Base-by-base conservation (phyloP, 2,329 filamentous ascomycete species). In the Pseudocercospora musae region DNA sequence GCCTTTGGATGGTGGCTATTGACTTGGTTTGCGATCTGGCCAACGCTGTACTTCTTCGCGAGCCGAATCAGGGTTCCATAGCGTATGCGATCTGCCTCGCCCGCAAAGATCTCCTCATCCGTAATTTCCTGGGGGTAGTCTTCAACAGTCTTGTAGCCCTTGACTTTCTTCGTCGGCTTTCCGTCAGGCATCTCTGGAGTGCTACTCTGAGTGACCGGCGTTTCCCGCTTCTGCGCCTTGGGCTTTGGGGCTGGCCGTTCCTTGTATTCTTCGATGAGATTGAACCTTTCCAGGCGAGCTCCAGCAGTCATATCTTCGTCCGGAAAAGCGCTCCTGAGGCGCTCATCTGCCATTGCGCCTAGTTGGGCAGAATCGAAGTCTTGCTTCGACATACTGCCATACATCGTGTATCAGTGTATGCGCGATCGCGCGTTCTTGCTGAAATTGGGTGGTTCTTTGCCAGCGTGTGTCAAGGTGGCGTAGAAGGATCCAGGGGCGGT, bases 51-150 rank as follows among this genome's bases (percentile, higher is more conserved):
- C 2, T 49, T 44, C 23, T 63, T 59, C 2, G 48, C 53, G 27
- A 63, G 40, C 8, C 58, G 48, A 11, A 56, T 57, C 29, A 63
- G 21, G 4, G 37, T 59, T 8, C 37, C 29, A 53, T 50, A 58
- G 15, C 46, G 31, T 18, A 63, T 48, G 15, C 50, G 61, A 3
- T 57, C 27, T 1, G 48, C n/a, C 9, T 59, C 57, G 13, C 52
- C 57, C 1, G 57, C 49, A 8, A 63, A 63, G 13, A 63, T 63
- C 33, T 63, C 61, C 20, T 57, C 57, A n/a, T 50, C 46, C 4
- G n/a, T 13, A n/a, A 48, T 37, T 15, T 50, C 44, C 13, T 33
- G 31, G 23, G 46, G 23, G 23, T 59, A 59, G 25, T 48, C 25
- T 29, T 37, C 57, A 8, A 59, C 46, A 9, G 27, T 40, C 18